Conservation (phyloP, 352 stramenopile genomes). For the Phytophthora constricta region DNA sequence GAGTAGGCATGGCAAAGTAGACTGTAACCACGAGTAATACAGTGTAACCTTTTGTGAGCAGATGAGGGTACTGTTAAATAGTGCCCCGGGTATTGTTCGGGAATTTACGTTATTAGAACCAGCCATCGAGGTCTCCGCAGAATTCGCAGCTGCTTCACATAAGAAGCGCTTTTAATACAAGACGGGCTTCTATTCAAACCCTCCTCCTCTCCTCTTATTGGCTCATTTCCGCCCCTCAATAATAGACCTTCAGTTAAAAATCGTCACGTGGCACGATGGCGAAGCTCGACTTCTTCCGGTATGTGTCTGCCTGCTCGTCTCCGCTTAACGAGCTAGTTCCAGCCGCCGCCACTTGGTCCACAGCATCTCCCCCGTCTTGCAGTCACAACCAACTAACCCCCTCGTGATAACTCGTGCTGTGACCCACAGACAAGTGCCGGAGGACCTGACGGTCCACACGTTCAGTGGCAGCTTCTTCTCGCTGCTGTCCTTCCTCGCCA, state of each 20-base stretch:
- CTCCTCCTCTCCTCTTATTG: no score
- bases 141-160: no score
- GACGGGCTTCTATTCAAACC: no score
- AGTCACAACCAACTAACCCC: constrained; percentile 12
- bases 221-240: not conserved
- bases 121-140: no score
- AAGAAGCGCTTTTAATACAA: no score
- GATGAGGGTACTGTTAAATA: no score
- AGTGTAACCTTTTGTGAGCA: no score
- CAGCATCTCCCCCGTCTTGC: constrained; percentile 6
- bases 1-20: no score
- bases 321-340: not conserved
- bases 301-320: constrained; percentile 15
- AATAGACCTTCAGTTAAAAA: constrained; percentile 15
- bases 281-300: constrained; percentile 75
- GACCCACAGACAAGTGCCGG: constrained; percentile 68
- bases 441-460: constrained; percentile 74
- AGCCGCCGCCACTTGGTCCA: not conserved
- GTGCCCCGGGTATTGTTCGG: no score
- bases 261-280: constrained; percentile 38
- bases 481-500: constrained; percentile 64
- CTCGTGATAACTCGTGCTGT: constrained; percentile 17
- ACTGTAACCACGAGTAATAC: no score
- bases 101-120: no score
- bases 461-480: constrained; percentile 71